phyloP scores from a whole-genome alignment of 495 filamentous ascomycete species.

The Neurospora intermedia region DNA sequence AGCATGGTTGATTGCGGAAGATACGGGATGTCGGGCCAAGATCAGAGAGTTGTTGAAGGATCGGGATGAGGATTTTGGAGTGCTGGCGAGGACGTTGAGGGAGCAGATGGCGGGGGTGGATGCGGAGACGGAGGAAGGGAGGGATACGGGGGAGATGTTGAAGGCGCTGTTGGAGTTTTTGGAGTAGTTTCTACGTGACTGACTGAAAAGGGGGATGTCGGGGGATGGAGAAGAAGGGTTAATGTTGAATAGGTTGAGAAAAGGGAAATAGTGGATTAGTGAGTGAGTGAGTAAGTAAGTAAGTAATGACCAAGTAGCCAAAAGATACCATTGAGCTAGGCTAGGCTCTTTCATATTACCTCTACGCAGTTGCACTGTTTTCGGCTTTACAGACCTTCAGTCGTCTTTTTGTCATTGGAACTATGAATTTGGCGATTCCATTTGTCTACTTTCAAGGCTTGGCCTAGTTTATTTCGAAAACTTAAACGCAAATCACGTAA shows the following conservation, averaged over 20 bases:
- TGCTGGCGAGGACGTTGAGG: slow-evolving; percentile 55
- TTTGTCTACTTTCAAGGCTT: too few relatives aligned
- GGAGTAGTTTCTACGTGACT: slow-evolving; percentile 17
- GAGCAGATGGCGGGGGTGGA: slow-evolving; percentile 58
- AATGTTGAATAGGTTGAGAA: not conserved
- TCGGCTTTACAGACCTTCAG: too few relatives aligned
- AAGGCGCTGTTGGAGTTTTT: slow-evolving; percentile 53
- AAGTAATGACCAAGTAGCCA: slow-evolving; percentile 5
- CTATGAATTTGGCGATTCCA: too few relatives aligned
- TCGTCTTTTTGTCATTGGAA: too few relatives aligned
- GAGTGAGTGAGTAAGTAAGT: too few relatives aligned
- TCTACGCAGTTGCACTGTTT: too few relatives aligned
- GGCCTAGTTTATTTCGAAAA: too few relatives aligned
- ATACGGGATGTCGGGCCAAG: slow-evolving; percentile 62
- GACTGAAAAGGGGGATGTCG: too few relatives aligned
- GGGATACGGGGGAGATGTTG: slow-evolving; percentile 61
- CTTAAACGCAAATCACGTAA: too few relatives aligned
- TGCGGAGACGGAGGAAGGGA: slow-evolving; percentile 42
- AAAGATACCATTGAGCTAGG: slow-evolving; percentile 14
- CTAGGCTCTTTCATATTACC: not conserved
- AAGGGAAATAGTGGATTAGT: too few relatives aligned
- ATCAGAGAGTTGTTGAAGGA: slow-evolving; percentile 55
- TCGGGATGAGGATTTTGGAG: slow-evolving; percentile 50
- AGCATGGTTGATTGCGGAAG: slow-evolving; percentile 90
- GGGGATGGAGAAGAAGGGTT: too few relatives aligned